Evolutionary conservation across 202 grass and related monocot species (phyloP).

Genomic region (Setaria viridis): DNA sequence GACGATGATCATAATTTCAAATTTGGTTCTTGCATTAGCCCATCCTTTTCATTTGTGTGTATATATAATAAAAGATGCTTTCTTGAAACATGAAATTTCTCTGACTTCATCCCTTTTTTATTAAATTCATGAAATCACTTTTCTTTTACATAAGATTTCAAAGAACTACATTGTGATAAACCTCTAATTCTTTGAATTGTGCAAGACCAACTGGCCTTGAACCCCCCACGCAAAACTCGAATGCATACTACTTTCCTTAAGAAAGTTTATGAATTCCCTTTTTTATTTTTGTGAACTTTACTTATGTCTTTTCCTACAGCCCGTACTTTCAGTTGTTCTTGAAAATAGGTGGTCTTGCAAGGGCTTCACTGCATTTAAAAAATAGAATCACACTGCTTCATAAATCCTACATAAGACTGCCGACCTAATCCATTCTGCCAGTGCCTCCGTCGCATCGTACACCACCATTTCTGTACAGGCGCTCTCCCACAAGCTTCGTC

Average conservation of each 20-base stretch:
- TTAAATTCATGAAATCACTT: background rate
- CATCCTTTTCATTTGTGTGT: too few relatives aligned
- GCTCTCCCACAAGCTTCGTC: background rate
- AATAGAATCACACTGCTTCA: background rate
- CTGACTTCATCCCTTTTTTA: too few relatives aligned
- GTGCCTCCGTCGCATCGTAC: background rate
- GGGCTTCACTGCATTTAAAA: background rate
- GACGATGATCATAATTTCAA: background rate
- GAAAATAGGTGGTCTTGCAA: background rate
- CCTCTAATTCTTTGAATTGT: background rate
- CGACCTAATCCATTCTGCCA: conserved; percentile 1
- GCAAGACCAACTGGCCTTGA: background rate
- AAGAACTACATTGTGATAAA: background rate
- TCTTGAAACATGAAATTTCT: too few relatives aligned
- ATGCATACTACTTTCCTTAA: too few relatives aligned
- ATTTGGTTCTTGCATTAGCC: too few relatives aligned
- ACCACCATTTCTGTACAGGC: background rate
- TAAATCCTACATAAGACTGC: background rate
- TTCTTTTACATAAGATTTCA: background rate
- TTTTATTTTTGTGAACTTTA: background rate
- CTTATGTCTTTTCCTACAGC: background rate
- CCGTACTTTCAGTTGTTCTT: background rate
- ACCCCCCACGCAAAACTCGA: background rate
- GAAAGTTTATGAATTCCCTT: background rate
- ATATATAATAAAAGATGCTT: too few relatives aligned